Evolutionary conservation across 116 monocot genomes (phyloP).

Genomic region (Posidonia oceanica): DNA sequence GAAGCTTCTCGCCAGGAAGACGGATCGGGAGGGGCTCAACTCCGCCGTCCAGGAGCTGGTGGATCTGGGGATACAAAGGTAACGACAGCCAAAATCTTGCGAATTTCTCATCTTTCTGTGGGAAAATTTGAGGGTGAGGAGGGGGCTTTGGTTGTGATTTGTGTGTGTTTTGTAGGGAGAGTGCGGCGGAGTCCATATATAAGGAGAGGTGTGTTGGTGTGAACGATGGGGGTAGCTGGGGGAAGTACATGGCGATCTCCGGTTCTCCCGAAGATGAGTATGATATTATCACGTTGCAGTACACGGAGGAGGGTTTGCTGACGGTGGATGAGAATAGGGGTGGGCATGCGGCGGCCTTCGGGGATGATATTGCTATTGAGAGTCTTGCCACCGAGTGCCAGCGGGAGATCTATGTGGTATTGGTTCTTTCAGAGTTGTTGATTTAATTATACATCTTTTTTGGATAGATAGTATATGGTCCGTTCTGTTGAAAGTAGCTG

Average conservation of each 20-base stretch:
- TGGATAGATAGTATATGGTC: too few relatives aligned
- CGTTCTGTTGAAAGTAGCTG: too few relatives aligned
- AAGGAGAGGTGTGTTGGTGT: conserved; percentile 72
- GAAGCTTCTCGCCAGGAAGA: conserved; percentile 65
- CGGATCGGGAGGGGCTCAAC: conserved; percentile 40
- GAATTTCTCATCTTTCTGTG: not conserved
- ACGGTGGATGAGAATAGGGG: conserved; percentile 69
- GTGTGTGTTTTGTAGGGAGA: conserved; percentile 33
- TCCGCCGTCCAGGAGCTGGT: conserved; percentile 59
- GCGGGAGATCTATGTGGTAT: conserved; percentile 82
- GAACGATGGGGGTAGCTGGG: conserved; percentile 67
- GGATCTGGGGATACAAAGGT: conserved; percentile 79
- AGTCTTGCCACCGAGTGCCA: conserved; percentile 80
- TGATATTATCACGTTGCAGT: conserved; percentile 82
- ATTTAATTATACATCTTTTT: too few relatives aligned
- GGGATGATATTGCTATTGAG: conserved; percentile 90
- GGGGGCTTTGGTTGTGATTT: not conserved
- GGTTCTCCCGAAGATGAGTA: conserved; percentile 69
- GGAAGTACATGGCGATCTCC: conserved; percentile 83
- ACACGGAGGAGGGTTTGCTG: conserved; percentile 80
- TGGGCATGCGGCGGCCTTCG: conserved; percentile 83
- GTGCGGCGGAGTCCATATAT: conserved; percentile 65
- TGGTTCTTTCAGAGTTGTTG: not conserved
- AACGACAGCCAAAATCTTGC: not conserved
- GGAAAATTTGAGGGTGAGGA: not conserved